Percentiles rank a stretch among this genome's conserved stretches.
These are phyloP conservation scores for Penicillium sp. DNA, from an alignment of 2,329 filamentous ascomycete species.

Conservation along the genomic window DNA sequence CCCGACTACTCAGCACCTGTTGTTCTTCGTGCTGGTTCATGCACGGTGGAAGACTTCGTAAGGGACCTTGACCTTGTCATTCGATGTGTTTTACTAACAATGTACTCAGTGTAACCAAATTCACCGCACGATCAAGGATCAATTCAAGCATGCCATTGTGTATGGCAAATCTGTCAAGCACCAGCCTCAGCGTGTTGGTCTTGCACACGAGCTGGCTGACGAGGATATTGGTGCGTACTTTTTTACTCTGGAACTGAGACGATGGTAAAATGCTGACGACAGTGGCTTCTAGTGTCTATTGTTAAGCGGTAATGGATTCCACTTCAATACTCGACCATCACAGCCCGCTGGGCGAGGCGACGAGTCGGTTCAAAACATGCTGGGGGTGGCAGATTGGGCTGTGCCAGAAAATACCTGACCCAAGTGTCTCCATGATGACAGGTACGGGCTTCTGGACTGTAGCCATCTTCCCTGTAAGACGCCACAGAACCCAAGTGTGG, in stretches of 20 bases:
- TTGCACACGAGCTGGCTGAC: constrained; percentile 87
- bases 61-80: constrained; percentile 43
- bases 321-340: constrained; percentile 21
- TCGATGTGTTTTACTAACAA: constrained; percentile 30
- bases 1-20: constrained; percentile 92
- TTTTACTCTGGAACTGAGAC: background rate
- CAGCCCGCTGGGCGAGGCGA: constrained; percentile 28
- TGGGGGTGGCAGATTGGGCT: constrained; percentile 21
- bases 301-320: constrained; percentile 61
- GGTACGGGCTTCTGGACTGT: constrained; percentile 26
- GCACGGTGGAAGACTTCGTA: constrained; percentile 96
- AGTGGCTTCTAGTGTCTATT: constrained; percentile 57
- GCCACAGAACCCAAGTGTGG: constrained; percentile 17
- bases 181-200: constrained; percentile 91
- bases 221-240: constrained; percentile 85
- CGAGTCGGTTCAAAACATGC: constrained; percentile 24
- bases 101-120: constrained; percentile 82
- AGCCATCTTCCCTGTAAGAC: constrained; percentile 27
- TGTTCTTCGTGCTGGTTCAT: constrained; percentile 77
- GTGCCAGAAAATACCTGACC: constrained; percentile 14
- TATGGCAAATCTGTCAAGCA: constrained; percentile 99
- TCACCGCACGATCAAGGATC: constrained; percentile 91
- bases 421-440: constrained; percentile 21
- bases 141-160: constrained; percentile 93
- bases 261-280: constrained; percentile 23